phyloP scores from a whole-genome alignment of 306 rosid species.

The Carpinus viminea region DNA sequence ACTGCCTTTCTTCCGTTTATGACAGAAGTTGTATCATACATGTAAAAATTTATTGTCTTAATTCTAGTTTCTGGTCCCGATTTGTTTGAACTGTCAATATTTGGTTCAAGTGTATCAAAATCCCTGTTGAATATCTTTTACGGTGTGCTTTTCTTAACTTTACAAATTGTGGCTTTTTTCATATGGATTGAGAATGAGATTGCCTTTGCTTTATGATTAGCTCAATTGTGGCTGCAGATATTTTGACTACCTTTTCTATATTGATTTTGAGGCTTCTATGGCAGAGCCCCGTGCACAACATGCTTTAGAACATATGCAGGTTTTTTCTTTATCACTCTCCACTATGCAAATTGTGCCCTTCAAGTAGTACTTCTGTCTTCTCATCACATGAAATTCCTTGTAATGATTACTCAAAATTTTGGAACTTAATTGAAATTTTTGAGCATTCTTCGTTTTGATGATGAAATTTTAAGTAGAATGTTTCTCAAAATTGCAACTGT shows the following conservation, averaged over 20 bases:
- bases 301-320: slow-evolving; percentile 58
- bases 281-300: slow-evolving; percentile 57
- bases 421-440: background rate
- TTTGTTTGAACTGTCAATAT: background rate
- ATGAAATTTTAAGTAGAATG: background rate
- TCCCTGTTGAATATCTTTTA: background rate
- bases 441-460: background rate
- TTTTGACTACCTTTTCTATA: slow-evolving; percentile 57
- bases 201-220: background rate
- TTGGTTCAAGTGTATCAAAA: background rate
- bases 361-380: background rate
- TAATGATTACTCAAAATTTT: background rate
- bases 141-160: background rate
- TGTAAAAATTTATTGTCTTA: background rate
- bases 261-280: slow-evolving; percentile 63
- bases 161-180: background rate
- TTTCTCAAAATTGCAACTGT: background rate
- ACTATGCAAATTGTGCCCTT: slow-evolving; percentile 22
- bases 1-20: background rate
- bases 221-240: slow-evolving; percentile 30
- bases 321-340: slow-evolving; percentile 26
- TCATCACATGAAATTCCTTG: background rate
- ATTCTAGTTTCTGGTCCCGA: background rate
- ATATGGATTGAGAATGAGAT: background rate
- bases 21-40: background rate